These are phyloP conservation scores for Postia placenta DNA, from an alignment of 768 basidiomycete species.

Conservation along the genomic window DNA sequence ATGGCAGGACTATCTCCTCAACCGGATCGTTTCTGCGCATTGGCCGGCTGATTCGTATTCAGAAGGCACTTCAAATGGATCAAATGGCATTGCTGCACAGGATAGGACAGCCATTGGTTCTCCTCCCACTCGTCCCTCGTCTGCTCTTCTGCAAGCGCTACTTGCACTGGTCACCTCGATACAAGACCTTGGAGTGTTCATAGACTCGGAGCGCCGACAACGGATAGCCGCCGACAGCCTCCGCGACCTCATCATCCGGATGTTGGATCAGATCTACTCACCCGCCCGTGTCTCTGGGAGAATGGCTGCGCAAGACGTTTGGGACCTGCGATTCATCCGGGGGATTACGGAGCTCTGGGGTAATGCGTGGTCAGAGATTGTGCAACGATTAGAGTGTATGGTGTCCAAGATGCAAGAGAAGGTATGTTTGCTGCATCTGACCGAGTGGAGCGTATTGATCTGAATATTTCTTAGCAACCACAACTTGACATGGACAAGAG, in stretches of 20 bases:
- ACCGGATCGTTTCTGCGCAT: slow-evolving; percentile 7
- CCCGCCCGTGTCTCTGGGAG: no score
- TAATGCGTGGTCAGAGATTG: neutral
- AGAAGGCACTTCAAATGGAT: neutral
- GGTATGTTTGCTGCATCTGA: slow-evolving; percentile 5
- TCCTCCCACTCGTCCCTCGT: slow-evolving; percentile 40
- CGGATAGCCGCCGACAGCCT: slow-evolving; percentile 15
- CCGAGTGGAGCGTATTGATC: no score
- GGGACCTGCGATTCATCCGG: slow-evolving; percentile 17
- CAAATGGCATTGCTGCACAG: neutral
- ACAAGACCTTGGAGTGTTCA: slow-evolving; percentile 48
- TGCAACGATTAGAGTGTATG: slow-evolving; percentile 2
- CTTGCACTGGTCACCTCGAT: slow-evolving; percentile 46
- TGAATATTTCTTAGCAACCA: no score
- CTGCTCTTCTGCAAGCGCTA: slow-evolving; percentile 48
- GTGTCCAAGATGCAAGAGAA: neutral
- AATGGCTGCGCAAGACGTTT: neutral
- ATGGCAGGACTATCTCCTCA: slow-evolving; percentile 47
- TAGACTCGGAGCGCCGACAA: slow-evolving; percentile 20
- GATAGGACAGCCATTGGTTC: neutral
- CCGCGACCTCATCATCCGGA: slow-evolving; percentile 1
- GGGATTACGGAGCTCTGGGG: slow-evolving; percentile 11
- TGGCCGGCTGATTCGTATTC: neutral
- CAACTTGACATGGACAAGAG: neutral
- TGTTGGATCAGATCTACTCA: neutral